Percentiles rank a stretch among this genome's conserved stretches.
phyloP scores from a whole-genome alignment of 495 filamentous ascomycete species.

The Penicillium bovifimosum region DNA sequence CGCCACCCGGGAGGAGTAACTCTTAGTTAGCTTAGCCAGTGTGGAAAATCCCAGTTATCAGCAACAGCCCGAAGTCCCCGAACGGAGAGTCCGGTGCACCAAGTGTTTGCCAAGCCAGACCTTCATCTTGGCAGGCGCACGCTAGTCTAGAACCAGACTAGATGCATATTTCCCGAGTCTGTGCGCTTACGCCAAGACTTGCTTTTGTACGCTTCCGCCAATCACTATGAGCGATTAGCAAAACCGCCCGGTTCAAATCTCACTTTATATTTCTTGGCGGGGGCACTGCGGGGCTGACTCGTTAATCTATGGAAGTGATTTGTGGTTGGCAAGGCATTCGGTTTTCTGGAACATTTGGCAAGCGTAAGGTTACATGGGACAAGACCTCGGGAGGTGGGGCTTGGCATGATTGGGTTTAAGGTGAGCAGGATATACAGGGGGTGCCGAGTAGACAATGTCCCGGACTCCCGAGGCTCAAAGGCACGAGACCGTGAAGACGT shows the following conservation, averaged over 20 bases:
- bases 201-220: neutral
- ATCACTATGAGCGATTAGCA: neutral
- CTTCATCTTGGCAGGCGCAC: neutral
- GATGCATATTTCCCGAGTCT: neutral
- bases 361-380: too few relatives aligned
- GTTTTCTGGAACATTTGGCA: neutral
- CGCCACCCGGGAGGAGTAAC: too few relatives aligned
- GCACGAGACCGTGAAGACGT: neutral
- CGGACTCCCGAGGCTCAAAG: too few relatives aligned
- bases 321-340: neutral
- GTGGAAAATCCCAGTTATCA: too few relatives aligned
- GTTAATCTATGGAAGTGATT: neutral
- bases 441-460: too few relatives aligned
- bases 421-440: neutral
- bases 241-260: neutral
- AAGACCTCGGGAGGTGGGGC: too few relatives aligned
- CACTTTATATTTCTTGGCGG: constrained; percentile 2
- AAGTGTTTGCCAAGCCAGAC: neutral
- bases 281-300: neutral
- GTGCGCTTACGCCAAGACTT: neutral
- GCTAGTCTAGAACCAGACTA: neutral
- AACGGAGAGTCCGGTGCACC: neutral
- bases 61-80: too few relatives aligned
- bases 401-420: neutral
- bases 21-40: too few relatives aligned